A percentile compares a stretch with the other conserved stretches of the same genome.
Conservation (phyloP, 805 yeast species). For the Yarrowia keelungensis region DNA sequence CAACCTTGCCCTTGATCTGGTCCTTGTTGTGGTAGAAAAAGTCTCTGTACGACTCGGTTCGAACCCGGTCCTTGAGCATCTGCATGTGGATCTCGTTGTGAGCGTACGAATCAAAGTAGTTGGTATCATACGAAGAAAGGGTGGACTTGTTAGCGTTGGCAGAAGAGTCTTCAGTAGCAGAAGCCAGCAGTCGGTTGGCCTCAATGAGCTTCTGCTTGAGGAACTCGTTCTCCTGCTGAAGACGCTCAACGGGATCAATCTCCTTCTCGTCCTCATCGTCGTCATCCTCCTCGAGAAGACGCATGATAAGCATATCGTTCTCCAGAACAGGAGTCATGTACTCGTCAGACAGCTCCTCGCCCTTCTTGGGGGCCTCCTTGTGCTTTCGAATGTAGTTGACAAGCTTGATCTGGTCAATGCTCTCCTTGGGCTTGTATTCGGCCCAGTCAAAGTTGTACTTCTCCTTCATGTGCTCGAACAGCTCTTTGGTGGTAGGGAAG, state of each 20-base stretch:
- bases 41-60: conserved; percentile 89
- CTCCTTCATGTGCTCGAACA: conserved; percentile 43
- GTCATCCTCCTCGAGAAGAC: conserved; percentile 44
- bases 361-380: conserved; percentile 39
- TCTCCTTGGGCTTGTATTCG: conserved; percentile 42
- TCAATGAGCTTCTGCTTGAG: conserved; percentile 32
- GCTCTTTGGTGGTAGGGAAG: conserved; percentile 41
- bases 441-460: conserved; percentile 44
- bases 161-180: conserved; percentile 19
- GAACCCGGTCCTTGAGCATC: conserved; percentile 93
- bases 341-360: conserved; percentile 40
- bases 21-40: conserved; percentile 91
- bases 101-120: conserved; percentile 93
- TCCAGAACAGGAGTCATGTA: conserved; percentile 45
- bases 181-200: conserved; percentile 21
- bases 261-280: conserved; percentile 46
- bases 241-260: conserved; percentile 15
- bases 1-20: conserved; percentile 89
- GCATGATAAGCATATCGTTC: conserved; percentile 45
- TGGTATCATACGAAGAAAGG: conserved; percentile 65
- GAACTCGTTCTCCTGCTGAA: conserved; percentile 27
- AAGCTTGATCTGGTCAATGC: conserved; percentile 46
- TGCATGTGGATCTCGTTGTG: conserved; percentile 98
- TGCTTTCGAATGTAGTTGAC: conserved; percentile 45
- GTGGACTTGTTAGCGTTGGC: conserved; percentile 24